phyloP scores from a whole-genome alignment of 495 filamentous ascomycete species.

The Penicilliopsis zonata region DNA sequence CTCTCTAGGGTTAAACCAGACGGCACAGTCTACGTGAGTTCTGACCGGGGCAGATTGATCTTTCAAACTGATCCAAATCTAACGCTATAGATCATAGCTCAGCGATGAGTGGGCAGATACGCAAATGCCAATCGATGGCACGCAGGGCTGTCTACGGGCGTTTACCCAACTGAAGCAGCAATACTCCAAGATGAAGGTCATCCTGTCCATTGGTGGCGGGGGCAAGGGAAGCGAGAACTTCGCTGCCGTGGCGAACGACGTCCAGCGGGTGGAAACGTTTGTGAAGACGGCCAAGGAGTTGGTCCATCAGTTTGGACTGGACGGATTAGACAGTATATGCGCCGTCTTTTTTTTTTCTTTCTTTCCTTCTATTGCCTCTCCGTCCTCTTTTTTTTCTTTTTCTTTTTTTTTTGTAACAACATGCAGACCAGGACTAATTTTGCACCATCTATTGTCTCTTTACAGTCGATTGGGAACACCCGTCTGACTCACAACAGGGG shows the following conservation, averaged over 20 bases:
- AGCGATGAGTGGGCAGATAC: slow-evolving; percentile 81
- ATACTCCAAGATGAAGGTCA: slow-evolving; percentile 63
- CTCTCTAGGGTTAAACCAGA: slow-evolving; percentile 56
- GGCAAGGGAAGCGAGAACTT: slow-evolving; percentile 70
- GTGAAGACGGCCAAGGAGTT: slow-evolving; percentile 57
- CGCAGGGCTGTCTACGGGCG: slow-evolving; percentile 64
- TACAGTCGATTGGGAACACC: slow-evolving; percentile 87
- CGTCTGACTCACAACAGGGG: slow-evolving; percentile 55
- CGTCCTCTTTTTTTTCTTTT: slow-evolving; percentile 1
- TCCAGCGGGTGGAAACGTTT: slow-evolving; percentile 53
- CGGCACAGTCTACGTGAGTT: slow-evolving; percentile 66
- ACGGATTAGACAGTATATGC: slow-evolving; percentile 73
- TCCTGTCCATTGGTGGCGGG: slow-evolving; percentile 81
- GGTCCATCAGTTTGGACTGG: slow-evolving; percentile 63
- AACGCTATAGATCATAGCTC: slow-evolving; percentile 38
- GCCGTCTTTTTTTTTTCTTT: slow-evolving; percentile 2
- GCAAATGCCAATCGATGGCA: slow-evolving; percentile 67
- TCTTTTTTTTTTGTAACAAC: neutral
- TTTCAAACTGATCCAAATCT: neutral
- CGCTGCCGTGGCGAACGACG: slow-evolving; percentile 54
- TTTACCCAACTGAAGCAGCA: slow-evolving; percentile 61
- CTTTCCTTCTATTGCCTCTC: no score
- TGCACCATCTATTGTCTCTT: no score
- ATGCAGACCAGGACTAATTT: neutral
- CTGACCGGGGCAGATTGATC: slow-evolving; percentile 3